Conservation (phyloP, 2,329 filamentous ascomycete genomes). For the Colletotrichum horii region DNA sequence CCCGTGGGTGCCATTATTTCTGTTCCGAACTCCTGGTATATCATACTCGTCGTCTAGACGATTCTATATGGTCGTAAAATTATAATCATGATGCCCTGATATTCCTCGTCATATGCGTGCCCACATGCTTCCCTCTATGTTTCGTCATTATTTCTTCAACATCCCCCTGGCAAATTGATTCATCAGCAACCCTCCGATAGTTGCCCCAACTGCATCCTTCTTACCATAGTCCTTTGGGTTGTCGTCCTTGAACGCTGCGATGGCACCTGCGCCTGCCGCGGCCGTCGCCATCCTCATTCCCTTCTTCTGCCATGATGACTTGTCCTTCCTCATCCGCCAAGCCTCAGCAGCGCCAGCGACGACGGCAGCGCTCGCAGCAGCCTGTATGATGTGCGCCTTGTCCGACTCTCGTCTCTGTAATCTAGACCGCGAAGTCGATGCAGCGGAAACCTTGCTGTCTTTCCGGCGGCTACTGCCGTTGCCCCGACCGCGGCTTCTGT, state of each 20-base stretch:
- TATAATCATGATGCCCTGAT: neutral
- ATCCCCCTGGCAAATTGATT: conserved; percentile 10
- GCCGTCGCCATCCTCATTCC: conserved; percentile 17
- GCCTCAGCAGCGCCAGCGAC: conserved; percentile 20
- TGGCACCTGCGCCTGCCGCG: conserved; percentile 20
- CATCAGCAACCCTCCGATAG: conserved; percentile 19
- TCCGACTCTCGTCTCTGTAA: neutral
- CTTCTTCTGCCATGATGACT: conserved; percentile 17
- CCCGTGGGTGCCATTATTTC: neutral
- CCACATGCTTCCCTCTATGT: neutral
- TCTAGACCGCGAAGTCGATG: neutral
- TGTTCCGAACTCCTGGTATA: neutral
- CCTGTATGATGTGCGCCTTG: conserved; percentile 12
- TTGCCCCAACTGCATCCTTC: conserved; percentile 11
- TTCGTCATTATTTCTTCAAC: neutral
- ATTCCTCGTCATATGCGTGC: neutral
- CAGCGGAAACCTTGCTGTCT: neutral
- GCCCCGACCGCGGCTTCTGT: neutral
- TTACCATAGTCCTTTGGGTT: neutral
- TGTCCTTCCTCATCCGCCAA: conserved; percentile 19
- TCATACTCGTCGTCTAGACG: neutral
- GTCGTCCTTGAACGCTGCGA: conserved; percentile 19
- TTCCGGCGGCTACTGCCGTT: neutral
- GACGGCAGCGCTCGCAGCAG: conserved; percentile 16
- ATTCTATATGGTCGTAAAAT: neutral